Base-by-base conservation (phyloP, 371 early-diverging fungal species). In the Mortierella sp. region DNA sequence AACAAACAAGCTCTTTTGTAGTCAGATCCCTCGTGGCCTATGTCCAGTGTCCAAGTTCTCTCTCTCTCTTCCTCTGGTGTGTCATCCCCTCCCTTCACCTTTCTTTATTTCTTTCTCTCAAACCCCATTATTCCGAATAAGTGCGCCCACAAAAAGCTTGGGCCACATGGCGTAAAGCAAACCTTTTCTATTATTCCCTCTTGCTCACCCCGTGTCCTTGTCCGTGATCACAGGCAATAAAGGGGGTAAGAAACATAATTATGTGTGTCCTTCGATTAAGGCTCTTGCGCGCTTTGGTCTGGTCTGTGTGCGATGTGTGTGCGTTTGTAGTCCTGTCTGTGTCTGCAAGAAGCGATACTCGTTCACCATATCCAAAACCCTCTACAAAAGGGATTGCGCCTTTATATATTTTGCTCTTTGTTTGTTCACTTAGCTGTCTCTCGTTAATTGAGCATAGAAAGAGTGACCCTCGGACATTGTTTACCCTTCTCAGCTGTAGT, bases 91-190 rank as follows among this genome's bases (percentile, higher is more conserved):
- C 34, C 34, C 31, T 31, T 31, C n/a, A n/a, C 10, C 5, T 34
- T 34, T 34, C 57, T 28, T 28, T 31, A 11, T 31, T 31, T 28
- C 16, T 28, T 13, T 10, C 59, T 59, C 16, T 28, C 16, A 16
- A 57, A 26, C 14, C 13, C 26, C 57, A 26, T 16, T 50, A 50
- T n/a, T n/a, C n/a, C n/a, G n/a, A n/a, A n/a, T n/a, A n/a, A n/a
- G n/a, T n/a, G n/a, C n/a, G n/a, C n/a, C n/a, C n/a, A 28, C 4
- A 28, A 37, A 40, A 37, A 9, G 40, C 64, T 37, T 40, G 64
- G 64, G 64, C 64, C 64, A 64, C 64, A 64, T 37, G 64, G 64
- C 64, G 64, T 64, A 37, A 4, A 31, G 21, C 57, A 59, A 14
- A 64, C 64, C 64, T n/a, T n/a, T n/a, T n/a, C 64, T 64, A 64